Base-by-base conservation (phyloP, 2,329 filamentous ascomycete genomes). In the Venturia asperata region DNA sequence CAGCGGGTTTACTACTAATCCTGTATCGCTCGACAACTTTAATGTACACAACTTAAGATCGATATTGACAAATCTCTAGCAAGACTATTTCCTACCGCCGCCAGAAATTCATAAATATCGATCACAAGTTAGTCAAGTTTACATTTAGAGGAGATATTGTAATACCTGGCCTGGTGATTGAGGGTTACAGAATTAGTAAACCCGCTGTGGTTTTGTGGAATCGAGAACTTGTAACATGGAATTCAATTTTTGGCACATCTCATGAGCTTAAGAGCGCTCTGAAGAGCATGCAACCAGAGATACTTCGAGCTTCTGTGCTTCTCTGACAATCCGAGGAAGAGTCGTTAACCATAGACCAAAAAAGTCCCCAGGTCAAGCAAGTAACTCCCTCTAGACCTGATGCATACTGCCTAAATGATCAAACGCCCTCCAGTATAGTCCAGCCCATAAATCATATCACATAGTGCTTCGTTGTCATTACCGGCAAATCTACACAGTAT, bases 401-500 rank as follows among this genome's bases (percentile, higher is more conserved):
- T 58, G 52, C 52, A 58, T 58, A 27, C 52, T 24, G 47, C 52
- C 52, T 1, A 56, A 56, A 34, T 37, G 19, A 37, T 37, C 30
- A 58, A 58, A 58, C 52, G 52, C 52, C 52, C 30, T 37, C 17
- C 52, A 37, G 30, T 9, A 37, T 47, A 21, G 19, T 58, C 3
- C 17, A 19, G 17, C 37, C 52, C 52, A 37, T 58, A n/a, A 34
- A 19, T 58, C 52, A 37, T 58, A 11, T 34, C 30, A 37, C 30
- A 34, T 56, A n/a, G 30, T 58, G 3, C 52, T 58, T 58, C 47
- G 17, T 52, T 27, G 21, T 34, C 30, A n/a, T 58, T 37, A n/a
- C 7, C 47, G 15, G 2, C 47, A 58, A 3, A 15, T 10, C 10
- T 41, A 10, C 39, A 81, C 79, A 43, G 72, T 87, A 72, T 92